Conservation (phyloP, 192 early-diverging fungal species). For the Backusella circina region DNA sequence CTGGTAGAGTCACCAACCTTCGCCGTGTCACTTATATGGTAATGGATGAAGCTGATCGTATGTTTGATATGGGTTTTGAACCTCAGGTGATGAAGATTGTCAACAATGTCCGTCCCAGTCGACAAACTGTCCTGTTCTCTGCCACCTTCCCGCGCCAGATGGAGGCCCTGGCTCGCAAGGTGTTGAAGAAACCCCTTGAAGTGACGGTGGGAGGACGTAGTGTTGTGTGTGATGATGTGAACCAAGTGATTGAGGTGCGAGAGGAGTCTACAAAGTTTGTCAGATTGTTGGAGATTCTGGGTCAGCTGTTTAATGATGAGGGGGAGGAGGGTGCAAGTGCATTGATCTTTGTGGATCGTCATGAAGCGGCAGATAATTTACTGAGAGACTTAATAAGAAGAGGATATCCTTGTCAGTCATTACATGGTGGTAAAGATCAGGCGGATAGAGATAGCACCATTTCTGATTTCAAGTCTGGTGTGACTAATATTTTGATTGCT, state of each 20-base stretch:
- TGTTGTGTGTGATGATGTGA: constrained; percentile 84
- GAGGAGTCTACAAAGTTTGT: constrained; percentile 83
- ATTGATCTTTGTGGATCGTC: constrained; percentile 94
- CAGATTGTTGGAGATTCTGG: constrained; percentile 84
- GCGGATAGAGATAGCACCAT: constrained; percentile 90
- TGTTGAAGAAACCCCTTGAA: constrained; percentile 85
- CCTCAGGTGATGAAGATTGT: constrained; percentile 97
- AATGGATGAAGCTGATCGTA: constrained; percentile 94
- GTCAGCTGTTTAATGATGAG: constrained; percentile 71
- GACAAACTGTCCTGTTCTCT: constrained; percentile 89
- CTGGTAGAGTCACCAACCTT: constrained; percentile 84
- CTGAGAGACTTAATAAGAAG: constrained; percentile 78
- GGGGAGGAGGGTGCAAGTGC: constrained; percentile 62
- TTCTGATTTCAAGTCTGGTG: constrained; percentile 89
- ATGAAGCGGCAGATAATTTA: constrained; percentile 91
- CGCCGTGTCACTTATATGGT: constrained; percentile 91
- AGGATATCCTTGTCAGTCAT: constrained; percentile 83
- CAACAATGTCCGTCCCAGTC: constrained; percentile 81
- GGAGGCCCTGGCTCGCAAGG: constrained; percentile 93
- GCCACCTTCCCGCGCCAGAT: constrained; percentile 96
- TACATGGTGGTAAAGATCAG: constrained; percentile 96
- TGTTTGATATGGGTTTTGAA: constrained; percentile 99
- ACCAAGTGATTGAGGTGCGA: constrained; percentile 87
- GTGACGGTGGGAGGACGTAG: constrained; percentile 94
- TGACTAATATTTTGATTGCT: constrained; percentile 88